Evolutionary conservation across 2,329 filamentous ascomycete genomes (phyloP).

Genomic region (Leptographium lundbergii): DNA sequence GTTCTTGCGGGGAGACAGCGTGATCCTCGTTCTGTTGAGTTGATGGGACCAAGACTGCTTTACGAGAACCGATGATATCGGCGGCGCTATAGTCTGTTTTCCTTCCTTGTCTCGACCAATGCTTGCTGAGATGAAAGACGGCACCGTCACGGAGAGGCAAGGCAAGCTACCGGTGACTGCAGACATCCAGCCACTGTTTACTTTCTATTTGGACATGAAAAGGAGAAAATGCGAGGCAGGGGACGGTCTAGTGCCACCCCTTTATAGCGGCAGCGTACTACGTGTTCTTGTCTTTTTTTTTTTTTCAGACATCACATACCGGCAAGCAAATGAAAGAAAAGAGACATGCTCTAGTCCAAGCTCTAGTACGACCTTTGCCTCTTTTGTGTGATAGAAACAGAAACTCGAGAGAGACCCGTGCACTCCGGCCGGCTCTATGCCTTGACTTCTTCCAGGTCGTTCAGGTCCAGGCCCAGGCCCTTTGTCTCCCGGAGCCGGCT

Average conservation of each 20-base stretch:
- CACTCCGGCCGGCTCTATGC: neutral
- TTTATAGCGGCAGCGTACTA: neutral
- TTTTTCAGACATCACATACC: neutral
- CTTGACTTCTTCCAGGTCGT: neutral
- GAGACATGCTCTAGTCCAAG: neutral
- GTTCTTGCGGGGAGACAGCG: constrained; percentile 78
- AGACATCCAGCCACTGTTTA: neutral
- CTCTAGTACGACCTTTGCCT: neutral
- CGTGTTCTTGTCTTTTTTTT: neutral
- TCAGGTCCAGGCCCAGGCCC: constrained; percentile 9
- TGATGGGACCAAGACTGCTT: constrained; percentile 20
- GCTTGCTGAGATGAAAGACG: too few relatives aligned
- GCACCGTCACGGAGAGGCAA: too few relatives aligned
- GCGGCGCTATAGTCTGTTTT: neutral
- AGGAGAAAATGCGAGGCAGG: neutral
- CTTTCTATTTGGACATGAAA: too few relatives aligned
- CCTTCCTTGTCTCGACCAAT: neutral
- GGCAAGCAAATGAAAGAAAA: neutral
- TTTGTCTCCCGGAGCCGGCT: constrained; percentile 8
- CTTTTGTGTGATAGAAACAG: neutral
- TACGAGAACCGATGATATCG: neutral
- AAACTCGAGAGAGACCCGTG: neutral
- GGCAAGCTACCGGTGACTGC: neutral
- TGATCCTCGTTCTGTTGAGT: constrained; percentile 76
- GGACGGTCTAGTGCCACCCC: too few relatives aligned